Evolutionary conservation across 768 basidiomycete species (phyloP), one percentile per base, ranked within the genome.

Genomic region (Agaricus blazei): DNA sequence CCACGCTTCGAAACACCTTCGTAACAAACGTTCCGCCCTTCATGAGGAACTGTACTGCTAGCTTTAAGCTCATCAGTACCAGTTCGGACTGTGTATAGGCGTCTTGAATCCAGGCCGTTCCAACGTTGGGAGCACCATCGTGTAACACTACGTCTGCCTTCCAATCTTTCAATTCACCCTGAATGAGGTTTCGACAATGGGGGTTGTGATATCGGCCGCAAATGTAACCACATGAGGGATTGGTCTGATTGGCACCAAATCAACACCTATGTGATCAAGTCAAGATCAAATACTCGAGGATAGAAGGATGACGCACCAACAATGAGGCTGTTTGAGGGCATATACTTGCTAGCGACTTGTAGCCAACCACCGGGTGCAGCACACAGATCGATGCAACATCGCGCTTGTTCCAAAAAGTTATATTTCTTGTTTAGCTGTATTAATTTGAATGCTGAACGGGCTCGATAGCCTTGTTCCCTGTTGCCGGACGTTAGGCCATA

Each of bases 341-440:
- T 97, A 68, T 94, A 93, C 72, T 97, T 98, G 78, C 86, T 91
- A 29, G 95, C 95, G 15, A 99, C 97, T 70, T 99, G 97, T 8
- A 98, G 78, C 97, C 97, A 99, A 66, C 97, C 97, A 62, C 97
- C 97, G 5, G 97, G 97, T 4, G 97, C 97, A 34, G 97, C 97
- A 71, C 97, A 99, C 31, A 99, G 80, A 80, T 99, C 97, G 64
- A 99, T 95, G 42, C 89, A 91, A 70, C 96, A 98, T 80, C 85
- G 79, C 55, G 93, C 88, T 29, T 82, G 76, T 63, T 94, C 90
- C 24, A 99, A 81, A 67, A 99, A 90, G 14, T 86, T 82, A 72
- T 90, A 99, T 75, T 98, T 99, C 70, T 96, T 94, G 79, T 99
- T 98, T 58, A 99, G 75, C 71, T 99, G 97, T 56, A 99, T 93